Evolutionary conservation across 148 eudicot species (phyloP), one percentile per base, ranked within the genome.

Genomic region (Dysphania ambrosioides): DNA sequence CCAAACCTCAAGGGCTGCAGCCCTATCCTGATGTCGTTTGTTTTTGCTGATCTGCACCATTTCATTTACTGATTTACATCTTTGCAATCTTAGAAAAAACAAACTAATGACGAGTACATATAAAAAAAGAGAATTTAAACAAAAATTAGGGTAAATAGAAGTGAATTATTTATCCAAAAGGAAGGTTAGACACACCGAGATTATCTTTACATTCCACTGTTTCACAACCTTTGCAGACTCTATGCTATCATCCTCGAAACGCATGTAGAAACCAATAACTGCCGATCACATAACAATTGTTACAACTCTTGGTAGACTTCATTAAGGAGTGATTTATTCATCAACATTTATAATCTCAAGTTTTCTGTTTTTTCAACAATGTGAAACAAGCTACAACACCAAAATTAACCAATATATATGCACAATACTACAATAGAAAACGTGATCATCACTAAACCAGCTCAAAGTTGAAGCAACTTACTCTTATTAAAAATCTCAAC

Each of bases 161-260:
- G 56, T 6, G 30, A 59, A 24, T 23, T 21, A 6, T 36, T 8
- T 7, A 29, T 38, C 7, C 42, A 42, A 42, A 3, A 9, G 44
- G 19, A 66, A 58, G 8, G 51, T 36, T 47, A 34, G 27, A 75
- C 97, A 87, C 70, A 93, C 98, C 77, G 98, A 93, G 34, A 93
- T 93, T 40, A 93, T 93, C 84, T 93, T 93, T 71, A 93, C 97
- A 77, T 93, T 93, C 98, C 98, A 93, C 71, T 93, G 98, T 83
- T 91, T 93, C 75, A 86, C 98, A 77, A 56, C 85, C 75, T 87
- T 93, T 0, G 97, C 98, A 35, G 98, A 93, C 78, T 93, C 98
- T 67, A 93, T 85, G 49, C 98, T 93, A 75, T 93, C 98, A 81
- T 93, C 98, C 85, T 91, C 98, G 73, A 93, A 93, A 49, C 98